Evolutionary conservation across 176 grass and related monocot species (phyloP).

Genomic region (Cenchrus purpureus): DNA sequence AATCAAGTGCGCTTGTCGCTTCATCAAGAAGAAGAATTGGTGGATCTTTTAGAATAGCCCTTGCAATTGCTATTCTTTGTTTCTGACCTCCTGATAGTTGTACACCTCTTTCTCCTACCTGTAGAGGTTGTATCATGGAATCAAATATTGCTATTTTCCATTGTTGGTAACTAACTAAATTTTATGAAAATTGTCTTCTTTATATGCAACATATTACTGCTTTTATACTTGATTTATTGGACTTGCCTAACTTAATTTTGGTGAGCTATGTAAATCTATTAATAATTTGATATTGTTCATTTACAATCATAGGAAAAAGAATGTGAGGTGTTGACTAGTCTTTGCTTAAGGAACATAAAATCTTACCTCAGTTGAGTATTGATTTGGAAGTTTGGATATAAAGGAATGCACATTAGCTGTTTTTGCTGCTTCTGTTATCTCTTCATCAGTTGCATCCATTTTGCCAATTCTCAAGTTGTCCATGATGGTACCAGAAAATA

Average conservation of each 20-base stretch:
- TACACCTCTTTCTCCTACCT: slow-evolving; percentile 68
- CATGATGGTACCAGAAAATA: slow-evolving; percentile 60
- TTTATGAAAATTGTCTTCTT: background rate
- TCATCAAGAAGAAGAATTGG: slow-evolving; percentile 78
- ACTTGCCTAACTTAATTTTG: background rate
- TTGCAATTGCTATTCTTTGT: slow-evolving; percentile 69
- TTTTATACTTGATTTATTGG: background rate
- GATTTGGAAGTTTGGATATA: slow-evolving; percentile 55
- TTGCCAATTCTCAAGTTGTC: slow-evolving; percentile 63
- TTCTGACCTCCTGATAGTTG: slow-evolving; percentile 75
- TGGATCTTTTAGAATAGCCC: slow-evolving; percentile 66
- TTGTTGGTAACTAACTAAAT: background rate
- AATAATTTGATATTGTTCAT: background rate
- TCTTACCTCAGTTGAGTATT: slow-evolving; percentile 59
- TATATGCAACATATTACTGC: slow-evolving; percentile 19
- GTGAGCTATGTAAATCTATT: slow-evolving; percentile 10
- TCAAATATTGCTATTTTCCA: background rate
- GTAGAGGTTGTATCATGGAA: slow-evolving; percentile 3
- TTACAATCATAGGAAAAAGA: slow-evolving; percentile 16
- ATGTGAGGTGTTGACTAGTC: background rate
- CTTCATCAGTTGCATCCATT: slow-evolving; percentile 49
- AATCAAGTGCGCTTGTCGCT: slow-evolving; percentile 76
- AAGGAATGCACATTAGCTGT: slow-evolving; percentile 62
- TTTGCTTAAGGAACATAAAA: slow-evolving; percentile 25
- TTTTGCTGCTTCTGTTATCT: slow-evolving; percentile 52